Base-by-base conservation (phyloP, 345 rosid genomes). In the Brassica rapa region DNA sequence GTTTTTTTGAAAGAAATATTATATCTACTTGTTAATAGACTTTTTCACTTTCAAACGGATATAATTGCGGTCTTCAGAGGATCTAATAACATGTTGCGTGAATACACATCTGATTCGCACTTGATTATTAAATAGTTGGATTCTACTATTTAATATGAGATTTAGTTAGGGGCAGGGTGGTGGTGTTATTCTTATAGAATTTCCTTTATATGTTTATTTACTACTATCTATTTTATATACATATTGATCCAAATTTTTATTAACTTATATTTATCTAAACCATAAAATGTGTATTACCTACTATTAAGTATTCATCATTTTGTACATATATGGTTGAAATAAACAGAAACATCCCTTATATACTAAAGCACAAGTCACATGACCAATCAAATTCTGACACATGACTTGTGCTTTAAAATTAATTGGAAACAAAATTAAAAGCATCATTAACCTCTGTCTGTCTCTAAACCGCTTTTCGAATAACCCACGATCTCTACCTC, bases 41-140 rank as follows among this genome's bases (percentile, higher is more conserved):
- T 16, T 73, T 67, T 60, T 67, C 78, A 41, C 77, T 67, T 62
- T 74, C 33, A 68, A 37, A 62, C 60, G 66, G 63, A 27, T 66
- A 10, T 33, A 33, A 32, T 51, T 62, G 74, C 65, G 46, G 41
- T 73, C 78, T 68, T 62, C 59, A 49, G 8, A 53, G 62, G 23
- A 49, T 79, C 6, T 61, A 61, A 33, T 69, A 66, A 72, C 30
- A 8, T 60, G 62, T 71, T 25, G 57, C 43, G 30, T 72, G 53
- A 43, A 66, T 49, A 51, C 53, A 73, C 74, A 79, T 79, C 59
- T 79, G 66, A 79, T 61, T 73, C 60, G 25, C 8, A 60, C 30
- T 68, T 49, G 5, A 66, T 29, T 8, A 6, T 64, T 64, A 16
- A 55, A 1, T 55, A 53, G 62, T 53, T 70, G 70, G 65, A 46